These are phyloP conservation scores for Dryas drummondii DNA, from an alignment of 306 rosid species.

Conservation along the genomic window DNA sequence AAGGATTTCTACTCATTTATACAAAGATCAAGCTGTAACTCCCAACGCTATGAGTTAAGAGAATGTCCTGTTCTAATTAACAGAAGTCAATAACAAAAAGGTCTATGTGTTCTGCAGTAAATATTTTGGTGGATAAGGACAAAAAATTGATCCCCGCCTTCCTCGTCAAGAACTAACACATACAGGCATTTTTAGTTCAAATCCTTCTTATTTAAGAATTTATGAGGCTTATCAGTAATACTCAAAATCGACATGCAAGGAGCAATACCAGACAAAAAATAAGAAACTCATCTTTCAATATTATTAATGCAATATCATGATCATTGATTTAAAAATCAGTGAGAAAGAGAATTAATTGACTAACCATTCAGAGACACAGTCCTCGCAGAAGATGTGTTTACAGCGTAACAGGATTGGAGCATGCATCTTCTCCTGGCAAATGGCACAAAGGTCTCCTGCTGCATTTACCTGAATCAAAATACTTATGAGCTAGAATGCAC, in stretches of 20 bases:
- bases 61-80: not conserved
- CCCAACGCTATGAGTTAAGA: not conserved
- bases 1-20: not conserved
- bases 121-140: not conserved
- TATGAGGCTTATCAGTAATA: not conserved
- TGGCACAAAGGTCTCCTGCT: constrained; percentile 87
- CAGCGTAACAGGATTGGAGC: constrained; percentile 79
- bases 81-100: not conserved
- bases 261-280: not conserved
- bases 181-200: not conserved
- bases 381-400: constrained; percentile 92
- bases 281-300: not conserved
- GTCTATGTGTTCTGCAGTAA: not conserved
- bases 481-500: constrained; percentile 14
- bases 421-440: constrained; percentile 94
- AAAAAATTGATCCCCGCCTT: not conserved
- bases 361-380: constrained; percentile 94
- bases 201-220: not conserved
- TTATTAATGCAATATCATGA: not conserved
- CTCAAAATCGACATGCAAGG: not conserved
- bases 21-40: not conserved
- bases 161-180: not conserved
- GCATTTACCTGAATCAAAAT: constrained; percentile 65
- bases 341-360: constrained; percentile 32
- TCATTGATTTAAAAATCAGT: constrained; percentile 15